phyloP scores from a whole-genome alignment of 495 filamentous ascomycete species.

The Podospora fimiseda region DNA sequence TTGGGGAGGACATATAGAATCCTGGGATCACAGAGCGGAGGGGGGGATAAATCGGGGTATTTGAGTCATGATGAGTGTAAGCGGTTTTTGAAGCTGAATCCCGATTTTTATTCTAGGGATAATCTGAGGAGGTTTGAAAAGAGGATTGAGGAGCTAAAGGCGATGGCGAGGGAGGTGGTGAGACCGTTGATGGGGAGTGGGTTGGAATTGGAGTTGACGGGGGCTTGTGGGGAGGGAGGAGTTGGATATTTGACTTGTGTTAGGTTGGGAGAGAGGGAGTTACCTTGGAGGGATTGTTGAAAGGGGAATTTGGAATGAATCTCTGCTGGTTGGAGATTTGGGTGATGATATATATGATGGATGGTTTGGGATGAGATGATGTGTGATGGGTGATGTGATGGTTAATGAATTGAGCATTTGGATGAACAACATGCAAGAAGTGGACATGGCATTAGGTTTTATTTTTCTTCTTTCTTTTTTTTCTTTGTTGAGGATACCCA shows the following conservation, averaged over 20 bases:
- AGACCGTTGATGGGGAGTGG: slow-evolving; percentile 79
- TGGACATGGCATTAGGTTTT: background rate
- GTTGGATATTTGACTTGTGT: slow-evolving; percentile 77
- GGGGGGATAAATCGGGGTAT: slow-evolving; percentile 53
- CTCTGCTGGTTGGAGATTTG: background rate
- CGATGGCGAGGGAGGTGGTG: slow-evolving; percentile 72
- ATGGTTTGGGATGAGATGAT: background rate
- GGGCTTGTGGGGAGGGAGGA: slow-evolving; percentile 8
- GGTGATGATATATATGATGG: background rate
- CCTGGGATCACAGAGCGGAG: slow-evolving; percentile 44
- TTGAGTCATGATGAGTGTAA: slow-evolving; percentile 82
- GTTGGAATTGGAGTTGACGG: slow-evolving; percentile 60
- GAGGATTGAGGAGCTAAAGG: slow-evolving; percentile 80
- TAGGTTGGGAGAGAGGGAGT: slow-evolving; percentile 65
- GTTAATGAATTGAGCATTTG: background rate
- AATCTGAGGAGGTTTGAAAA: slow-evolving; percentile 75
- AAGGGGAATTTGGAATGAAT: too few relatives aligned
- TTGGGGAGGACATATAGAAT: slow-evolving; percentile 66
- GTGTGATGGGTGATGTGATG: background rate
- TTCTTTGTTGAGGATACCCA: background rate
- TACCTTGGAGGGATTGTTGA: slow-evolving; percentile 65
- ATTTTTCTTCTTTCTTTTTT: background rate
- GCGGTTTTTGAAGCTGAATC: slow-evolving; percentile 71
- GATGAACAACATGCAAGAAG: background rate
- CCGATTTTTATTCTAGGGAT: slow-evolving; percentile 64